phyloP scores from a whole-genome alignment of 2,329 filamentous ascomycete genomes.

The Cladophialophora exuberans region DNA sequence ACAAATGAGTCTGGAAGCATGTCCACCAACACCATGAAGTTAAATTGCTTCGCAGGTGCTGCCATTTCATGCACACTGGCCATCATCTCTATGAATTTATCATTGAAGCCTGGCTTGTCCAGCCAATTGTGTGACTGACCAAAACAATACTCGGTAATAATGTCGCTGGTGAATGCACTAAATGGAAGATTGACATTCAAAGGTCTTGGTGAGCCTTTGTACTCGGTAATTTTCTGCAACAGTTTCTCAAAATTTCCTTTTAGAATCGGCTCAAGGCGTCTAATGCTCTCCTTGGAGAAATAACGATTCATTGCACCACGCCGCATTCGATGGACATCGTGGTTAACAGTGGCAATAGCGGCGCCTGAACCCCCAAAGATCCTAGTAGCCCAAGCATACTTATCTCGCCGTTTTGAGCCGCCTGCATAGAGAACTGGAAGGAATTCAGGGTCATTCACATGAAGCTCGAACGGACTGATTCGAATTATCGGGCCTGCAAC shows the following conservation, averaged over 20 bases:
- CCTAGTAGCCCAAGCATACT: slow-evolving; percentile 30
- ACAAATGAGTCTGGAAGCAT: slow-evolving; percentile 7
- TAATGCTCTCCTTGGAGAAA: slow-evolving; percentile 28
- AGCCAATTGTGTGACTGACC: slow-evolving; percentile 1
- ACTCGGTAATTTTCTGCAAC: slow-evolving; percentile 19
- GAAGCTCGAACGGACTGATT: slow-evolving; percentile 40
- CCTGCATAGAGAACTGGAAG: slow-evolving; percentile 40
- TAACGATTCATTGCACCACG: slow-evolving; percentile 33
- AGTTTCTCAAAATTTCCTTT: slow-evolving; percentile 34
- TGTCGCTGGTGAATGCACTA: slow-evolving; percentile 39
- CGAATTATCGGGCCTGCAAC: slow-evolving; percentile 37
- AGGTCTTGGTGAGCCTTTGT: slow-evolving; percentile 5
- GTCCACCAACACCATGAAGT: slow-evolving; percentile 6
- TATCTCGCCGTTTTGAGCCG: slow-evolving; percentile 33
- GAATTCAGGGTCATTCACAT: slow-evolving; percentile 39
- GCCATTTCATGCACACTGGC: slow-evolving; percentile 11
- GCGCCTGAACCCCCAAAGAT: slow-evolving; percentile 24
- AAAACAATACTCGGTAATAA: slow-evolving; percentile 30
- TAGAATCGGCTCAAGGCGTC: slow-evolving; percentile 34
- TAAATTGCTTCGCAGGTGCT: slow-evolving; percentile 7
- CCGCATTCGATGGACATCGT: slow-evolving; percentile 35
- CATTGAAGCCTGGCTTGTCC: slow-evolving; percentile 19
- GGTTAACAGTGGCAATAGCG: slow-evolving; percentile 28
- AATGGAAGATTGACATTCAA: slow-evolving; percentile 35
- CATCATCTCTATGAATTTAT: slow-evolving; percentile 20